phyloP scores from a whole-genome alignment of 2,329 filamentous ascomycete species.

The Tolypocladium pustulatum region DNA sequence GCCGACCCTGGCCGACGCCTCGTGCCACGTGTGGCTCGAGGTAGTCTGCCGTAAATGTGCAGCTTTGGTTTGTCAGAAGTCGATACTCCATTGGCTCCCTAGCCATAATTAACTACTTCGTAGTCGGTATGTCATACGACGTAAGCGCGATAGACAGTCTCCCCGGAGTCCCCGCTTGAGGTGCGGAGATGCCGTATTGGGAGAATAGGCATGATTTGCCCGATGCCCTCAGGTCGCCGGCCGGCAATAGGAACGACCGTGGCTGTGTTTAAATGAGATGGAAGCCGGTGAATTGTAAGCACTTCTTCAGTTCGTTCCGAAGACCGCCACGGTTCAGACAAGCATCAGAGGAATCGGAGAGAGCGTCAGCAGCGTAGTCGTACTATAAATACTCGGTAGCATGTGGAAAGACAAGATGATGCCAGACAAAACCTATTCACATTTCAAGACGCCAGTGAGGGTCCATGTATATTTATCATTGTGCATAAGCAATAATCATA shows the following conservation, averaged over 20 bases:
- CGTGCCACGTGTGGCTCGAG: background rate
- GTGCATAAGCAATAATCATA: background rate
- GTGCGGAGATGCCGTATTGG: background rate
- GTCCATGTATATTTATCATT: background rate
- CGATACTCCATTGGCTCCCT: too few relatives aligned
- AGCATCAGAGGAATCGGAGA: too few relatives aligned
- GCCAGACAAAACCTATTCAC: background rate
- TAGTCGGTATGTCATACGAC: background rate
- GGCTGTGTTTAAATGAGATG: background rate
- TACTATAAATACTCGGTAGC: background rate
- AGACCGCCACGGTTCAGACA: background rate
- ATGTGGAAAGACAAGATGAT: background rate
- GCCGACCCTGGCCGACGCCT: background rate
- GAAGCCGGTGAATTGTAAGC: background rate
- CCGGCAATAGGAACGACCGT: background rate
- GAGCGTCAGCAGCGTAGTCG: background rate
- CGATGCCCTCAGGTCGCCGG: background rate
- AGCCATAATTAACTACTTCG: too few relatives aligned
- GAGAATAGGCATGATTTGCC: background rate
- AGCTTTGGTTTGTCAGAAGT: background rate
- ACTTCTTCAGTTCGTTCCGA: background rate
- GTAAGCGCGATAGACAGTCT: background rate
- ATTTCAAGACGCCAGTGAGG: background rate
- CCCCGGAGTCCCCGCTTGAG: background rate
- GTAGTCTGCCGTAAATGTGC: background rate